Percentiles rank a stretch among this genome's conserved stretches.
Conservation (phyloP, 2,329 filamentous ascomycete species). For the Aureobasidium sp. region DNA sequence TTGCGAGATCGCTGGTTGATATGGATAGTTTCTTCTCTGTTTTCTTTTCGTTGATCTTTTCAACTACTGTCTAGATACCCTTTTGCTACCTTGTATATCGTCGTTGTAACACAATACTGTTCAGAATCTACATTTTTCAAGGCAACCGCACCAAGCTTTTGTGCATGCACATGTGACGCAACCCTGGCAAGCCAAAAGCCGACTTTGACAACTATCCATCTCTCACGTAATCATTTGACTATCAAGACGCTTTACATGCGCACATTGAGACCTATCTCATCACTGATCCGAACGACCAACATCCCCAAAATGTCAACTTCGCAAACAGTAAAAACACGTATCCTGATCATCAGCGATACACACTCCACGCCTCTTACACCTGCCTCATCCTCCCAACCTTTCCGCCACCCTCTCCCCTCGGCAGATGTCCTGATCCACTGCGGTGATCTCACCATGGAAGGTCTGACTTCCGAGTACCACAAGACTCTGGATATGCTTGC, state of each 20-base stretch:
- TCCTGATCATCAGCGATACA: constrained; percentile 42
- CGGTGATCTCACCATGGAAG: constrained; percentile 52
- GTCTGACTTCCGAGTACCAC: constrained; percentile 42
- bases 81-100: neutral
- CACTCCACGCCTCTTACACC: constrained; percentile 25
- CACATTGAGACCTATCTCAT: too few relatives aligned
- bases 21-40: neutral
- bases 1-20: neutral
- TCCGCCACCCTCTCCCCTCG: constrained; percentile 38
- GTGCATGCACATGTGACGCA: neutral
- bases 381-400: constrained; percentile 13
- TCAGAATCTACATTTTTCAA: neutral
- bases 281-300: neutral
- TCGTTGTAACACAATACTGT: neutral
- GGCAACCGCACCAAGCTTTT: neutral
- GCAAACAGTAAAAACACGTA: constrained; percentile 31
- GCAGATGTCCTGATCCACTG: constrained; percentile 52
- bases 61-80: constrained; percentile 4
- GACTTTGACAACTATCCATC: neutral
- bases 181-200: neutral
- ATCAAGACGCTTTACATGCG: neutral
- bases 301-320: neutral
- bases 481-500: constrained; percentile 42
- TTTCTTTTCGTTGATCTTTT: neutral
- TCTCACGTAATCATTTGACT: neutral